These are phyloP conservation scores for Mastigamoeba balamuthi DNA, from an alignment of 78 protist species.

Conservation along the genomic window DNA sequence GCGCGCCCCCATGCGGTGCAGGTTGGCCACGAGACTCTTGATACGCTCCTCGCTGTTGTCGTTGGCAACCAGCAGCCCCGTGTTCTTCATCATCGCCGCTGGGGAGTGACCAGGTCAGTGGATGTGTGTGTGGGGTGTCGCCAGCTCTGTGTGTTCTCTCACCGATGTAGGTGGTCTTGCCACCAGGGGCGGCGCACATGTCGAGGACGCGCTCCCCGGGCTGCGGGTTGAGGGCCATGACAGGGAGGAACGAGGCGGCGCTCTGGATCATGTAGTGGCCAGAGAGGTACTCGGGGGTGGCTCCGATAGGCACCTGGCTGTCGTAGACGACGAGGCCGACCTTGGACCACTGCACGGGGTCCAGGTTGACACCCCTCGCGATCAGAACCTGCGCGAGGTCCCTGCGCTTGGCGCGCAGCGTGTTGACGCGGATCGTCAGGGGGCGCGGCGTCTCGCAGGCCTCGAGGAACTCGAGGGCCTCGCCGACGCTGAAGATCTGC, in stretches of 20 bases:
- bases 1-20: constrained; percentile 57
- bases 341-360: constrained; percentile 79
- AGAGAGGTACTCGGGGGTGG: constrained; percentile 91
- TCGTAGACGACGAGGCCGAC: constrained; percentile 91
- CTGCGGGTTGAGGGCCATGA: constrained; percentile 88
- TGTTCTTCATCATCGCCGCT: constrained; percentile 91
- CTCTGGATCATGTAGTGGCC: constrained; percentile 96
- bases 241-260: constrained; percentile 95
- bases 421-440: constrained; percentile 90
- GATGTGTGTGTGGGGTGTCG: background rate
- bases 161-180: constrained; percentile 94
- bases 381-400: constrained; percentile 71
- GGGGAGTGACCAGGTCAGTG: background rate
- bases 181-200: constrained; percentile 98
- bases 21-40: constrained; percentile 74
- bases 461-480: constrained; percentile 77
- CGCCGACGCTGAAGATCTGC: constrained; percentile 64
- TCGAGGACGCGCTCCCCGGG: constrained; percentile 83
- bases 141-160: too few relatives aligned
- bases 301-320: constrained; percentile 83
- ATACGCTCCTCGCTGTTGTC: constrained; percentile 81
- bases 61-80: constrained; percentile 90
- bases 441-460: constrained; percentile 93
- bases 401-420: constrained; percentile 77
- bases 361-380: constrained; percentile 79